Evolutionary conservation across 768 basidiomycete species (phyloP).

Genomic region (Russula dissimulans): DNA sequence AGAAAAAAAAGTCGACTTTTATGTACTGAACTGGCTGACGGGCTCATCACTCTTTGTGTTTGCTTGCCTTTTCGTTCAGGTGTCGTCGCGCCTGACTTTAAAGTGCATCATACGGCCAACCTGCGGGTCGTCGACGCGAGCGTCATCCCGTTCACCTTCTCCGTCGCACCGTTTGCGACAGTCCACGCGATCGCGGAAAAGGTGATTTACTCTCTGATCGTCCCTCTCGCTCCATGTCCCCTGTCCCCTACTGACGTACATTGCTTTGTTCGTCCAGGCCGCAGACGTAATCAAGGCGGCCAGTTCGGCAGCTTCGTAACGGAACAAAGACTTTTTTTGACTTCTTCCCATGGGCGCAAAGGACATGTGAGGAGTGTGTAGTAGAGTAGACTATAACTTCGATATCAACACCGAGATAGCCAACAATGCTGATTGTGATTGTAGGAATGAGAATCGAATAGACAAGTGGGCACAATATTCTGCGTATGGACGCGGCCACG

Average conservation of each 20-base stretch:
- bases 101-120: conserved; percentile 37
- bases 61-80: conserved; percentile 20
- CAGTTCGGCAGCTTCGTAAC: neutral
- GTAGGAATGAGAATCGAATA: no score
- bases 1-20: neutral
- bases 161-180: conserved; percentile 15
- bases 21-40: neutral
- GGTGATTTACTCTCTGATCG: neutral
- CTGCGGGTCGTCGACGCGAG: conserved; percentile 28
- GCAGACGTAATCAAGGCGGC: conserved; percentile 13
- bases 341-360: no score
- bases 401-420: no score
- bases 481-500: no score
- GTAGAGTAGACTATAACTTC: no score
- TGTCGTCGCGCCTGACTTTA: conserved; percentile 34
- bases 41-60: neutral
- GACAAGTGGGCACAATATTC: no score
- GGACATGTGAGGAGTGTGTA: no score
- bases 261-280: conserved; percentile 1
- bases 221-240: no score
- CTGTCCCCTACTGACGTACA: neutral
- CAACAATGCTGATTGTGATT: no score
- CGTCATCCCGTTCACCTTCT: conserved; percentile 17
- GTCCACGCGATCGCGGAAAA: conserved; percentile 19
- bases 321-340: neutral